A percentile compares a stretch with the other conserved stretches of the same genome.
Evolutionary conservation across 2,329 filamentous ascomycete species (phyloP).

Genomic region (Hypoxylon sp.): DNA sequence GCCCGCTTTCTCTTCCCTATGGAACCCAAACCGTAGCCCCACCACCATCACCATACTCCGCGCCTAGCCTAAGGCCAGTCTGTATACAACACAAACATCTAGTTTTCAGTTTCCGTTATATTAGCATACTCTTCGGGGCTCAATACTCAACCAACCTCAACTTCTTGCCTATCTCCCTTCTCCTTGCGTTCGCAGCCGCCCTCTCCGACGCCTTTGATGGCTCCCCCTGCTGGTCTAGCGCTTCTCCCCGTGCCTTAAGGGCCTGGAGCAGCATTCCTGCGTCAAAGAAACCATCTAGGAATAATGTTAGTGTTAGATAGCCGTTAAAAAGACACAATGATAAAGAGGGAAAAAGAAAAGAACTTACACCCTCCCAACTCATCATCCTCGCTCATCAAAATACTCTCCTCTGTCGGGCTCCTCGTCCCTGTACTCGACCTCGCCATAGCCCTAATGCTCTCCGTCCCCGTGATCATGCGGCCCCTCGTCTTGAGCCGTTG

Average conservation of each 20-base stretch:
- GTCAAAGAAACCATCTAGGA: constrained; percentile 94
- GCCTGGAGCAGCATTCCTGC: constrained; percentile 94
- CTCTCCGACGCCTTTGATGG: constrained; percentile 68
- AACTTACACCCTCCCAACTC: constrained; percentile 93
- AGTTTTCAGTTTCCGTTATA: not conserved
- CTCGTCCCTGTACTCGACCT: constrained; percentile 65
- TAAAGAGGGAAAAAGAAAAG: constrained; percentile 37
- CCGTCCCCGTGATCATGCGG: constrained; percentile 75
- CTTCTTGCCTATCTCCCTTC: constrained; percentile 82
- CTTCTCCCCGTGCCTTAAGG: constrained; percentile 78
- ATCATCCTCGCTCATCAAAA: constrained; percentile 84
- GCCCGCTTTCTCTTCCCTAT: not conserved
- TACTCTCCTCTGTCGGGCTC: constrained; percentile 78
- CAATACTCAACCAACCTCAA: constrained; percentile 79
- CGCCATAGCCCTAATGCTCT: constrained; percentile 58
- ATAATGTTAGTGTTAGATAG: constrained; percentile 39
- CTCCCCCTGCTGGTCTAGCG: constrained; percentile 64
- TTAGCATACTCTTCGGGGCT: constrained; percentile 27
- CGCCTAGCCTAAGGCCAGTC: not conserved
- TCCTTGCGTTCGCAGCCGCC: constrained; percentile 70
- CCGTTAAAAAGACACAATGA: constrained; percentile 12
- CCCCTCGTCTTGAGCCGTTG: constrained; percentile 79
- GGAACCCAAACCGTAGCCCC: not conserved
- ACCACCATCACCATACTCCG: not conserved
- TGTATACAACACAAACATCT: constrained; percentile 9